Evolutionary conservation across 306 rosid species (phyloP).

Genomic region (Pachyrhizus erosus): DNA sequence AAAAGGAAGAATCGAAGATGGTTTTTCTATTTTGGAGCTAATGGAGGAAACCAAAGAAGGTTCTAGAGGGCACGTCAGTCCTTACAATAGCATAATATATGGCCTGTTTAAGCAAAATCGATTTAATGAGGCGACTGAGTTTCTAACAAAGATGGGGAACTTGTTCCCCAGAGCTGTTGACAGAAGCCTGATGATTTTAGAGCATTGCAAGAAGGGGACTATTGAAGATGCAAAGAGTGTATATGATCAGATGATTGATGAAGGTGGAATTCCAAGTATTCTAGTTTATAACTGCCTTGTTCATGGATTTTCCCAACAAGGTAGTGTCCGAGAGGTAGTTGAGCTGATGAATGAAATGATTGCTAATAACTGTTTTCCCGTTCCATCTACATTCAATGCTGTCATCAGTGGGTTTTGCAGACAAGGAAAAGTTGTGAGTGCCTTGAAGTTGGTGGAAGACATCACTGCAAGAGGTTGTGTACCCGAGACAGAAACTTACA

Average conservation of each 20-base stretch:
- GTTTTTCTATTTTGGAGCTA: conserved; percentile 61
- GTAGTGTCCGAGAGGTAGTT: conserved; percentile 60
- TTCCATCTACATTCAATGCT: conserved; percentile 63
- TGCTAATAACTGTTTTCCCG: conserved; percentile 56
- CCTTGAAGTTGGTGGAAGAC: conserved; percentile 65
- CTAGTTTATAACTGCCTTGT: conserved; percentile 65
- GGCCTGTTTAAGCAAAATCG: conserved; percentile 68
- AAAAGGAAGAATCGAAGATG: conserved; percentile 65
- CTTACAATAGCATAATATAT: conserved; percentile 74
- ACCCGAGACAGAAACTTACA: conserved; percentile 55
- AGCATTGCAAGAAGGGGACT: conserved; percentile 53
- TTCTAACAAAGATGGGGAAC: conserved; percentile 56
- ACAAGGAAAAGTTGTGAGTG: conserved; percentile 61
- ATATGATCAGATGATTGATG: conserved; percentile 59
- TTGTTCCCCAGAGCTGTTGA: conserved; percentile 74
- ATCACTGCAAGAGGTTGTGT: conserved; percentile 64
- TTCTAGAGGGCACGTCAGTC: conserved; percentile 61
- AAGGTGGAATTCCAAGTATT: conserved; percentile 70
- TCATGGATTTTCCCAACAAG: conserved; percentile 51
- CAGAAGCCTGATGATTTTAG: conserved; percentile 61
- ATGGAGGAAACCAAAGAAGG: conserved; percentile 74
- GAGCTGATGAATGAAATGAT: conserved; percentile 77
- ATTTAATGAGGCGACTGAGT: conserved; percentile 58
- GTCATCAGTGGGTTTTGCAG: conserved; percentile 61
- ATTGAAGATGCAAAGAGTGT: conserved; percentile 64